Conservation (phyloP, 805 yeast genomes). For the Candida tallmaniae region DNA sequence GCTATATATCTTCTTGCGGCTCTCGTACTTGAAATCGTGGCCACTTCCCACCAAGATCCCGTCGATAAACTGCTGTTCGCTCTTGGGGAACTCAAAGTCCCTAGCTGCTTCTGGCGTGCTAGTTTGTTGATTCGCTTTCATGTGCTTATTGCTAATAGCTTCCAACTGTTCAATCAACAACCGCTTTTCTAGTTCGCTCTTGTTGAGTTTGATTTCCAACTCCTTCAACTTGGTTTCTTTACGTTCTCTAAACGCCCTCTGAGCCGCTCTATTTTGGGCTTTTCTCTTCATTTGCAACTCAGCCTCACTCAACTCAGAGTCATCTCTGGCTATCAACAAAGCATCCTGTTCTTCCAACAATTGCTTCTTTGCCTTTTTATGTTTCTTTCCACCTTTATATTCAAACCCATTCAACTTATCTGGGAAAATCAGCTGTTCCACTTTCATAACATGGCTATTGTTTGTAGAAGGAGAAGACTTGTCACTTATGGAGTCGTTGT, state of each 20-base stretch:
- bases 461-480: slow-evolving; percentile 13
- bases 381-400: not conserved
- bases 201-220: slow-evolving; percentile 52
- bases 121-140: slow-evolving; percentile 59
- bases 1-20: slow-evolving; percentile 29
- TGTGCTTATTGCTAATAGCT: slow-evolving; percentile 48
- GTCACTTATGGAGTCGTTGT: slow-evolving; percentile 5
- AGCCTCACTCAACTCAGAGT: slow-evolving; percentile 32
- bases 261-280: slow-evolving; percentile 84
- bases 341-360: slow-evolving; percentile 34
- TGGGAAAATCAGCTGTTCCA: slow-evolving; percentile 2
- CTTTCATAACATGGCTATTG: slow-evolving; percentile 4
- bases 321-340: slow-evolving; percentile 31
- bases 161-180: slow-evolving; percentile 46
- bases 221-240: slow-evolving; percentile 70
- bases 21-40: slow-evolving; percentile 19
- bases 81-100: slow-evolving; percentile 30
- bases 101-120: slow-evolving; percentile 41
- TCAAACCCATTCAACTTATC: not conserved
- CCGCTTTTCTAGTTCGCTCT: slow-evolving; percentile 53
- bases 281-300: slow-evolving; percentile 54
- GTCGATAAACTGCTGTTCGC: slow-evolving; percentile 30
- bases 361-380: slow-evolving; percentile 19
- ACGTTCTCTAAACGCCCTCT: slow-evolving; percentile 79
- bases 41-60: slow-evolving; percentile 21